Percentiles rank a stretch among this genome's conserved stretches.
Evolutionary conservation across 2,329 filamentous ascomycete species (phyloP).

Genomic region (Penicillium sp.): DNA sequence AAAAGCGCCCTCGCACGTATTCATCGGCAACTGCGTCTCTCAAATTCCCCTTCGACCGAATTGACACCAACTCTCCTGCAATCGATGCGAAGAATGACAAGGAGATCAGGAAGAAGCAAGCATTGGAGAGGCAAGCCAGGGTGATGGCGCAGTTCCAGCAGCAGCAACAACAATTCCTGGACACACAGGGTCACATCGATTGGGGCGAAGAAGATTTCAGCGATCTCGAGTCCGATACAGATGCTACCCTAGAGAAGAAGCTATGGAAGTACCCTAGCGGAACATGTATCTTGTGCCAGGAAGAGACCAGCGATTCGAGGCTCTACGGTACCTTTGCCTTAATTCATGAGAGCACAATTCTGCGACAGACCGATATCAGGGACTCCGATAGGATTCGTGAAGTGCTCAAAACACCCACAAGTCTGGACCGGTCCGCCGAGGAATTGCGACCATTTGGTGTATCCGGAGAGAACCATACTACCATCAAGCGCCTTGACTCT

Average conservation of each 20-base stretch:
- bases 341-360: conserved; percentile 77
- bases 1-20: conserved; percentile 74
- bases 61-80: conserved; percentile 80
- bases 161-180: conserved; percentile 92
- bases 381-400: conserved; percentile 83
- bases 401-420: conserved; percentile 71
- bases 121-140: conserved; percentile 80
- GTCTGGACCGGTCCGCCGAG: conserved; percentile 81
- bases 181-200: conserved; percentile 80
- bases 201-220: conserved; percentile 83
- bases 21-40: conserved; percentile 61
- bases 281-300: conserved; percentile 94
- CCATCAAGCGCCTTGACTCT: conserved; percentile 71
- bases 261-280: conserved; percentile 88
- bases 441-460: conserved; percentile 84
- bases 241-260: conserved; percentile 61
- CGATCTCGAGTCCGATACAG: conserved; percentile 53
- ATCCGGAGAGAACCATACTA: conserved; percentile 77
- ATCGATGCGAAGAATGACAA: conserved; percentile 57
- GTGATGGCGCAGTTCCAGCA: conserved; percentile 99
- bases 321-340: conserved; percentile 93
- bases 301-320: conserved; percentile 84
- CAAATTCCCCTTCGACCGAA: conserved; percentile 67
- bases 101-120: conserved; percentile 85
- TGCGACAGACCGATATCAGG: conserved; percentile 80